A percentile compares a stretch with the other conserved stretches of the same genome.
These are phyloP conservation scores for Aspergillus pseudonomiae DNA, from an alignment of 2,329 filamentous ascomycete species.

Conservation along the genomic window DNA sequence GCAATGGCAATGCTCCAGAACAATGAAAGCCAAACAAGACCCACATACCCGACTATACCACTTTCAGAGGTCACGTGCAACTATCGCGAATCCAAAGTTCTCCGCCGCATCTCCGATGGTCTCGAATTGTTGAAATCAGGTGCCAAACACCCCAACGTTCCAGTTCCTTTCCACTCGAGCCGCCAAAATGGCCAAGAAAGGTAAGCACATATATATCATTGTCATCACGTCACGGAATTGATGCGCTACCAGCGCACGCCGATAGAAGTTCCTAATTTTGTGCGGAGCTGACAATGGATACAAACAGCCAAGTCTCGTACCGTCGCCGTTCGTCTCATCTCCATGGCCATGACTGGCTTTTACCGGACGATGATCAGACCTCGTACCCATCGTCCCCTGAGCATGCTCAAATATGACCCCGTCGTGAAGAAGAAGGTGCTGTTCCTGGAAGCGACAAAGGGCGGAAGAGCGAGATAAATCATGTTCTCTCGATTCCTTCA, in stretches of 20 bases:
- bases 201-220: slow-evolving; percentile 27
- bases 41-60: not conserved
- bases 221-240: not conserved
- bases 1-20: not conserved
- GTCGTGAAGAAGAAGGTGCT: slow-evolving; percentile 95
- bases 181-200: slow-evolving; percentile 49
- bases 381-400: slow-evolving; percentile 78
- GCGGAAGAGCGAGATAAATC: slow-evolving; percentile 56
- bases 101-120: slow-evolving; percentile 15
- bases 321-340: slow-evolving; percentile 89
- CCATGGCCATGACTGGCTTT: slow-evolving; percentile 98
- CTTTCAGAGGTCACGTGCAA: not conserved
- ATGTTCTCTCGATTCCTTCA: not conserved
- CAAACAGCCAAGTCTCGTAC: slow-evolving; percentile 81
- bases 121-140: slow-evolving; percentile 7
- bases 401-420: slow-evolving; percentile 98
- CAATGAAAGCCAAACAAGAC: not conserved
- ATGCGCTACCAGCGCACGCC: not conserved
- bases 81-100: slow-evolving; percentile 13
- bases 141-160: not conserved
- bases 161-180: not conserved
- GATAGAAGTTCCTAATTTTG: not conserved
- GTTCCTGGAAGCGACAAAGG: slow-evolving; percentile 90
- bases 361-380: slow-evolving; percentile 90
- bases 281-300: slow-evolving; percentile 15